Conservation (phyloP, 1,284 basidiomycete species). For the Cystobasidiaceae sp. region DNA sequence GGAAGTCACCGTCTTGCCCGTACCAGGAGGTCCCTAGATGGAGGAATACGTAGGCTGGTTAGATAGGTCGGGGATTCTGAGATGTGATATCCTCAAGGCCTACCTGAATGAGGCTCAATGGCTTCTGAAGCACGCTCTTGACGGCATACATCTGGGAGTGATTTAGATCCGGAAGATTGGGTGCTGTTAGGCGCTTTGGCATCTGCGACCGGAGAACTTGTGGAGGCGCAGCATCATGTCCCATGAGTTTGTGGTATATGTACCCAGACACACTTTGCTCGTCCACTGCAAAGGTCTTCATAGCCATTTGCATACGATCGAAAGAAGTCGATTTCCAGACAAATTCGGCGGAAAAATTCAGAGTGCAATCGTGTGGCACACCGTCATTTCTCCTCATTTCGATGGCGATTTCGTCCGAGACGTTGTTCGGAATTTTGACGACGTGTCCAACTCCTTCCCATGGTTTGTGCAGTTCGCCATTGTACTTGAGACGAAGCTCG, state of each 20-base stretch:
- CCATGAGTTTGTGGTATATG: constrained; percentile 96
- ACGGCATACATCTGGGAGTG: constrained; percentile 99
- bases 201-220: constrained; percentile 78
- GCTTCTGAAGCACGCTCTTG: constrained; percentile 96
- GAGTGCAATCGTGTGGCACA: constrained; percentile 90
- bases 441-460: constrained; percentile 99
- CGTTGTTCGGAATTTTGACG: constrained; percentile 98
- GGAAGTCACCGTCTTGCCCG: constrained; percentile 99
- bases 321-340: constrained; percentile 99
- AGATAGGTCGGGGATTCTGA: not conserved
- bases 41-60: not conserved
- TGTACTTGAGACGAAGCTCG: constrained; percentile 83
- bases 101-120: constrained; percentile 87
- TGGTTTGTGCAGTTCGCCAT: constrained; percentile 77
- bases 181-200: constrained; percentile 93
- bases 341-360: constrained; percentile 93
- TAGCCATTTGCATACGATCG: constrained; percentile 96
- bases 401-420: constrained; percentile 94
- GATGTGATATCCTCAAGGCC: constrained; percentile 20
- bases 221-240: constrained; percentile 82
- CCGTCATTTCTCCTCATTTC: constrained; percentile 82
- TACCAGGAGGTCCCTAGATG: constrained; percentile 81
- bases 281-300: constrained; percentile 99
- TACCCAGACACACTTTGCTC: constrained; percentile 99
- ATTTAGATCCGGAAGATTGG: constrained; percentile 94